Percentiles rank a stretch among this genome's conserved stretches.
These are phyloP conservation scores for Fusarium concolor DNA, from an alignment of 2,329 filamentous ascomycete genomes.

Conservation along the genomic window DNA sequence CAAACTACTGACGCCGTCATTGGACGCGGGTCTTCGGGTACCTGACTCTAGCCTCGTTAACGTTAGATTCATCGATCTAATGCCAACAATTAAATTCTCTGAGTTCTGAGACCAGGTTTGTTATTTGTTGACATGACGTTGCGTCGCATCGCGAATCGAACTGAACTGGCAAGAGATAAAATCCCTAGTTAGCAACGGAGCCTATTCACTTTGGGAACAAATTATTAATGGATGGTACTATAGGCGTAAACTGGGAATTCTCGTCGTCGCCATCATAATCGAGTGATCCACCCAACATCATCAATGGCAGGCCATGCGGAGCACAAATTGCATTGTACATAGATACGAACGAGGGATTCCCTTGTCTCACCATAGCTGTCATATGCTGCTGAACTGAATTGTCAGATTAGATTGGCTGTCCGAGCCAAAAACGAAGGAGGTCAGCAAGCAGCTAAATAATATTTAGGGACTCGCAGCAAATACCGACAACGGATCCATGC, in stretches of 20 bases:
- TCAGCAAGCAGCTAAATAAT: slow-evolving; percentile 29
- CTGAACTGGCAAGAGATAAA: slow-evolving; percentile 11
- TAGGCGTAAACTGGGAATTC: not conserved
- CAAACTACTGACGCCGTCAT: slow-evolving; percentile 13
- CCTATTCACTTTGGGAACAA: slow-evolving; percentile 4
- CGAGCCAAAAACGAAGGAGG: slow-evolving; percentile 23
- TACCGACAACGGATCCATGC: slow-evolving; percentile 30
- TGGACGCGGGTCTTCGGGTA: slow-evolving; percentile 32
- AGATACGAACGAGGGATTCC: not conserved
- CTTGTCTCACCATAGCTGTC: not conserved
- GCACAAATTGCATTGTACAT: not conserved
- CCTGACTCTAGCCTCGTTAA: slow-evolving; percentile 38
- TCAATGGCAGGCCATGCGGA: not conserved
- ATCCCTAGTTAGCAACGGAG: slow-evolving; percentile 10
- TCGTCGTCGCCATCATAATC: not conserved
- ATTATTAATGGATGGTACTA: not conserved
- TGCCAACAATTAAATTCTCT: slow-evolving; percentile 21
- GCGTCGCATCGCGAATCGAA: slow-evolving; percentile 17
- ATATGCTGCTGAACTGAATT: not conserved
- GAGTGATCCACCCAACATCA: not conserved
- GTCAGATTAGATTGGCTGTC: not conserved
- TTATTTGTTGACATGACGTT: slow-evolving; percentile 38
- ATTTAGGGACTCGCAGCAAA: slow-evolving; percentile 12
- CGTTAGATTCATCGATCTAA: slow-evolving; percentile 34
- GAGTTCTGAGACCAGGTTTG: slow-evolving; percentile 27